A percentile compares a stretch with the other conserved stretches of the same genome.
These are phyloP conservation scores for Ampelomyces quisqualis DNA, from an alignment of 2,329 filamentous ascomycete genomes.

Conservation along the genomic window DNA sequence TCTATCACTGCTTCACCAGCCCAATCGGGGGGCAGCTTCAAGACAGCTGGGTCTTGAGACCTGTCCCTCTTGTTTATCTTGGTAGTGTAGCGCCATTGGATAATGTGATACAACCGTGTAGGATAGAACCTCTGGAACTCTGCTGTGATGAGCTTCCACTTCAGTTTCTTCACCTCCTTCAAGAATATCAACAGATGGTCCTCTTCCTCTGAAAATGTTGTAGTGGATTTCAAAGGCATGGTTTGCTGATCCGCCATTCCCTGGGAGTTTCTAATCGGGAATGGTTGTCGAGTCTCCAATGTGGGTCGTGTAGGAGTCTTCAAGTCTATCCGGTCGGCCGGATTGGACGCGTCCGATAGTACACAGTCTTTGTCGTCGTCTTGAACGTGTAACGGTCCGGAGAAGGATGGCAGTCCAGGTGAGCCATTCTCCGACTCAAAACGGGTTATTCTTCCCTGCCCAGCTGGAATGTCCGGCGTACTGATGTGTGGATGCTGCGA, in stretches of 20 bases:
- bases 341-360: constrained; percentile 5
- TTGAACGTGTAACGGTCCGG: neutral
- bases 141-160: constrained; percentile 41
- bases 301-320: neutral
- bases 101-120: constrained; percentile 24
- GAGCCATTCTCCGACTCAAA: too few relatives aligned
- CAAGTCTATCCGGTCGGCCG: neutral
- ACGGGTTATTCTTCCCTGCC: too few relatives aligned
- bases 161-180: constrained; percentile 43
- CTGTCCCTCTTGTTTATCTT: constrained; percentile 30
- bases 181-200: constrained; percentile 43
- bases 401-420: too few relatives aligned
- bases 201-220: constrained; percentile 20
- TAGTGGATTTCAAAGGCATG: neutral
- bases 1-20: constrained; percentile 27
- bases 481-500: too few relatives aligned
- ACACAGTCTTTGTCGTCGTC: constrained; percentile 8
- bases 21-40: constrained; percentile 28
- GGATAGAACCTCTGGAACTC: constrained; percentile 35
- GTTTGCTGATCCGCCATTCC: neutral
- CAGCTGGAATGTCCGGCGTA: too few relatives aligned
- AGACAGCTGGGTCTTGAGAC: constrained; percentile 21
- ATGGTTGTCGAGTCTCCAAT: neutral
- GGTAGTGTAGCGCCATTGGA: constrained; percentile 33
- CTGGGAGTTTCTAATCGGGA: neutral